These are phyloP conservation scores for Mangifera indica DNA, from an alignment of 345 rosid genomes.

Conservation along the genomic window DNA sequence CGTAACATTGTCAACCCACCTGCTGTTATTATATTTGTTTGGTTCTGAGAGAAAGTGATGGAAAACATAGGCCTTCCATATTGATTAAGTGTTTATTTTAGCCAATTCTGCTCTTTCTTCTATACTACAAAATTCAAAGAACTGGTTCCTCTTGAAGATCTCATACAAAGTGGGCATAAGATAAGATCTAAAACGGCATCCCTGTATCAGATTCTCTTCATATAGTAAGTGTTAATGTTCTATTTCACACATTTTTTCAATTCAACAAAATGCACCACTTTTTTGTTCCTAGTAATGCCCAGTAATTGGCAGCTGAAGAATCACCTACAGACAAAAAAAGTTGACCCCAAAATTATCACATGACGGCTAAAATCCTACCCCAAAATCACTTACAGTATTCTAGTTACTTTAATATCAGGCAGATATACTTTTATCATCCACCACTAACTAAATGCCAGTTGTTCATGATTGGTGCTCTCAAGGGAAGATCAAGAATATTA, in stretches of 20 bases:
- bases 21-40: background rate
- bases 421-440: constrained; percentile 13
- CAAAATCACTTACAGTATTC: background rate
- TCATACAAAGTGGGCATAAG: constrained; percentile 58
- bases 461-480: constrained; percentile 22
- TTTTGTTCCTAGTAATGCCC: constrained; percentile 10
- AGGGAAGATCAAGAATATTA: background rate
- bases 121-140: background rate
- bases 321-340: constrained; percentile 8
- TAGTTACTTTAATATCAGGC: constrained; percentile 11
- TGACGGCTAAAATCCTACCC: constrained; percentile 18
- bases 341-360: constrained; percentile 7
- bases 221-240: constrained; percentile 2
- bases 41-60: background rate
- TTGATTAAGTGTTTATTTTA: background rate
- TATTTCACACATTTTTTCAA: constrained; percentile 16
- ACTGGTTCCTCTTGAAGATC: constrained; percentile 26
- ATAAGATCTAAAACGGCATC: constrained; percentile 38
- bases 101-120: constrained; percentile 4
- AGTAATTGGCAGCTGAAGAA: constrained; percentile 13
- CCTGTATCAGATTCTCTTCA: constrained; percentile 48
- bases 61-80: background rate
- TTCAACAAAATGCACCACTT: constrained; percentile 23
- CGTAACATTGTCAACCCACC: background rate
- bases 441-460: background rate